These are phyloP conservation scores for Debaryomycetaceae sp. DNA, from an alignment of 1,139 yeast genomes.

Conservation along the genomic window DNA sequence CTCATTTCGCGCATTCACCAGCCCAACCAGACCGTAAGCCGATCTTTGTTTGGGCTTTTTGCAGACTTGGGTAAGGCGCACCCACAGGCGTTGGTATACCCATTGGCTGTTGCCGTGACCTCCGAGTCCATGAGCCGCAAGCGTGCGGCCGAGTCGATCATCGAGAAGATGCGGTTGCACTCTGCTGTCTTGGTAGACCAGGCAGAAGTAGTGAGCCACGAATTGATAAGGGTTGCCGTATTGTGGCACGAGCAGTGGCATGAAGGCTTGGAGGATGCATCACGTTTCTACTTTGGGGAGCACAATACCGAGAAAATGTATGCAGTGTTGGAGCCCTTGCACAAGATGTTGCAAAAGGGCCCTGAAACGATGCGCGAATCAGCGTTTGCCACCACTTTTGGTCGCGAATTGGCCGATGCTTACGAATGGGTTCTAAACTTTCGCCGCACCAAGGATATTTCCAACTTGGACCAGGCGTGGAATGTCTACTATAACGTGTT, in stretches of 20 bases:
- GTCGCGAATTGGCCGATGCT: slow-evolving; percentile 87
- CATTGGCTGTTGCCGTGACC: slow-evolving; percentile 91
- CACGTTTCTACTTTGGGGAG: slow-evolving; percentile 86
- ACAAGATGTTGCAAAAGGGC: slow-evolving; percentile 70
- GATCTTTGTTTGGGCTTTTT: slow-evolving; percentile 67
- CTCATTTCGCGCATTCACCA: slow-evolving; percentile 94
- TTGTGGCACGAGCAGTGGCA: slow-evolving; percentile 98
- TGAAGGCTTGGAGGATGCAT: slow-evolving; percentile 95
- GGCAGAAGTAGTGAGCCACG: slow-evolving; percentile 88
- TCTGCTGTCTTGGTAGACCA: slow-evolving; percentile 81
- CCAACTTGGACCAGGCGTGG: slow-evolving; percentile 95
- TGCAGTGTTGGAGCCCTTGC: slow-evolving; percentile 81
- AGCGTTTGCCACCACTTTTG: slow-evolving; percentile 88
- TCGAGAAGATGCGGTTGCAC: slow-evolving; percentile 86
- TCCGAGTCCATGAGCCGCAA: slow-evolving; percentile 86
- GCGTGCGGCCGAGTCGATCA: slow-evolving; percentile 82
- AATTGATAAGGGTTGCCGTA: slow-evolving; percentile 87
- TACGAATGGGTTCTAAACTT: slow-evolving; percentile 87
- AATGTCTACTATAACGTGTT: slow-evolving; percentile 90
- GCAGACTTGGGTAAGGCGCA: slow-evolving; percentile 90
- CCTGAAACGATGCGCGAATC: slow-evolving; percentile 91
- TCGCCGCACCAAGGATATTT: slow-evolving; percentile 73
- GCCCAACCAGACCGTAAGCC: slow-evolving; percentile 76
- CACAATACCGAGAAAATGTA: slow-evolving; percentile 93
- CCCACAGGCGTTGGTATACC: slow-evolving; percentile 94